Conservation (phyloP, 345 rosid species). For the Cardamine chenopodiifolia region DNA sequence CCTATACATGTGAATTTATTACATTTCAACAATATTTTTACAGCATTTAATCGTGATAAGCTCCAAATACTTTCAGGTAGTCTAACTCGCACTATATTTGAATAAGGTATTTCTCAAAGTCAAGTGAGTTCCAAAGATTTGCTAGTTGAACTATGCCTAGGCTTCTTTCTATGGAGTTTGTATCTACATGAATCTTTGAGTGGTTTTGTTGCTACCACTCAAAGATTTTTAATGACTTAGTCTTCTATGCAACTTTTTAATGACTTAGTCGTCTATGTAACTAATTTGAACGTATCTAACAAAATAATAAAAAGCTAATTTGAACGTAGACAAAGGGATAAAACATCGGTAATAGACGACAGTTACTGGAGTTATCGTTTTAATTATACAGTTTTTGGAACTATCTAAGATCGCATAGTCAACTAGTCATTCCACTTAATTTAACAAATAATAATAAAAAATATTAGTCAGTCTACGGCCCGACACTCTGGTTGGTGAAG, state of each 20-base stretch:
- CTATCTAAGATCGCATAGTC: not conserved
- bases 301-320: no score
- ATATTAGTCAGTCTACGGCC: not conserved
- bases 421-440: not conserved
- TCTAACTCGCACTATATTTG: no score
- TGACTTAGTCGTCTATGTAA: no score
- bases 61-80: not conserved
- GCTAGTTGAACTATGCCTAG: not conserved
- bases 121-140: not conserved
- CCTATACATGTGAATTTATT: not conserved
- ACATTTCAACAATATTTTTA: not conserved
- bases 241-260: not conserved
- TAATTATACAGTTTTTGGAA: not conserved
- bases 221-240: not conserved
- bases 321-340: not conserved
- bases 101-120: not conserved
- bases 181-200: not conserved
- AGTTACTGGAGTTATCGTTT: not conserved
- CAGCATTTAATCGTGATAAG: not conserved
- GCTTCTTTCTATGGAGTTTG: not conserved
- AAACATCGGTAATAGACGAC: not conserved
- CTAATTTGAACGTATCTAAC: no score
- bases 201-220: not conserved
- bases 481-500: slow-evolving; percentile 24
- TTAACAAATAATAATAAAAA: no score